Evolutionary conservation across 2,329 filamentous ascomycete genomes (phyloP).

Genomic region (Metarhizium anisopliae): DNA sequence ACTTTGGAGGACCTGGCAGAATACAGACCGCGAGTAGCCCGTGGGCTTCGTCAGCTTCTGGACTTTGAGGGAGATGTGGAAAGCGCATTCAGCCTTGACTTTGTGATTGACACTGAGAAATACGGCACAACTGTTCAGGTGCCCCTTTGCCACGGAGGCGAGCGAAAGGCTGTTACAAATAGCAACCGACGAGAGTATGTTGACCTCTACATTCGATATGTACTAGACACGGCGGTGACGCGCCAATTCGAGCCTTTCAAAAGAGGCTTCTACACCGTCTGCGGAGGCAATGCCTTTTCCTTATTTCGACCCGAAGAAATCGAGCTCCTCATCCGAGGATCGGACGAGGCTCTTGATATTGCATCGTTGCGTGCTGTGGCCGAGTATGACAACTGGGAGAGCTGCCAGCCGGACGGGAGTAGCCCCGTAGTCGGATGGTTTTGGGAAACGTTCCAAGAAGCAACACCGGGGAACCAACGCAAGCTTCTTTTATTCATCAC

Average conservation of each 20-base stretch:
- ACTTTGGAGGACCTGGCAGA: slow-evolving; percentile 76
- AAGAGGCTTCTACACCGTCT: slow-evolving; percentile 86
- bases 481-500: slow-evolving; percentile 81
- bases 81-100: slow-evolving; percentile 70
- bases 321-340: slow-evolving; percentile 76
- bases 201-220: slow-evolving; percentile 69
- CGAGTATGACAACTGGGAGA: slow-evolving; percentile 72
- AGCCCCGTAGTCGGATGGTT: slow-evolving; percentile 76
- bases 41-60: slow-evolving; percentile 65
- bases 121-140: slow-evolving; percentile 62
- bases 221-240: slow-evolving; percentile 68
- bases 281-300: slow-evolving; percentile 76
- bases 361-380: slow-evolving; percentile 66
- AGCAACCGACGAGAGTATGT: slow-evolving; percentile 79
- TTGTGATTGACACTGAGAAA: slow-evolving; percentile 66
- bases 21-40: slow-evolving; percentile 66
- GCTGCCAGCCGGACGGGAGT: slow-evolving; percentile 40
- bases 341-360: slow-evolving; percentile 76
- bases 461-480: slow-evolving; percentile 59
- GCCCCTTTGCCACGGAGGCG: slow-evolving; percentile 66
- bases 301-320: slow-evolving; percentile 89
- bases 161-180: slow-evolving; percentile 71
- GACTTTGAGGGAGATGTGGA: slow-evolving; percentile 82
- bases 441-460: slow-evolving; percentile 69
- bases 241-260: slow-evolving; percentile 92